Evolutionary conservation across 805 yeast species (phyloP).

Genomic region (Saccharomycopsis sp.): DNA sequence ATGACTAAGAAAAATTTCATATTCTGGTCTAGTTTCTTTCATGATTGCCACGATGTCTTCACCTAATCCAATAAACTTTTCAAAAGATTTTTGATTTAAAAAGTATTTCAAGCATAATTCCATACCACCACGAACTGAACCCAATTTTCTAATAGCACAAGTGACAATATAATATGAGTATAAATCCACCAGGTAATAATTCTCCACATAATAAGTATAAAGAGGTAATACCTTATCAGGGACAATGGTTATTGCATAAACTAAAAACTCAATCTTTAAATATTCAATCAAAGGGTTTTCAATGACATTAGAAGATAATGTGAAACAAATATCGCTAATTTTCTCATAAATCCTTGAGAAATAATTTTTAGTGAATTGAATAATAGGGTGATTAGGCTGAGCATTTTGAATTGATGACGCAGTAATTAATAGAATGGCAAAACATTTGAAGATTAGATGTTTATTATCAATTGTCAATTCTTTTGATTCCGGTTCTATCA

Average conservation of each 20-base stretch:
- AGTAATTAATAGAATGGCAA: background rate
- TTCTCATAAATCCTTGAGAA: conserved; percentile 5
- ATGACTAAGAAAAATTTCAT: background rate
- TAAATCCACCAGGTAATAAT: background rate
- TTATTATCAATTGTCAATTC: conserved; percentile 5
- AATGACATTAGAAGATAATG: background rate
- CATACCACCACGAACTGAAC: background rate
- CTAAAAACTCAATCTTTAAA: conserved; percentile 10
- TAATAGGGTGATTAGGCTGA: conserved; percentile 9
- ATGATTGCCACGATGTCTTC: background rate
- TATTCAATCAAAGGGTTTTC: conserved; percentile 13
- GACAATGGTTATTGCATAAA: conserved; percentile 1
- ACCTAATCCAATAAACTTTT: conserved; percentile 1
- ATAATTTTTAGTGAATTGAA: conserved; percentile 8
- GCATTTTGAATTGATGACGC: conserved; percentile 1
- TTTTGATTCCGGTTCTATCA: conserved; percentile 1
- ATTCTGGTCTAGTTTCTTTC: conserved; percentile 5
- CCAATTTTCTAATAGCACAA: background rate
- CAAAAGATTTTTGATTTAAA: background rate
- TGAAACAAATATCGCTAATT: conserved; percentile 3
- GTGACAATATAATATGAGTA: conserved; percentile 10
- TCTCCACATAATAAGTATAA: background rate
- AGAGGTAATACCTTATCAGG: conserved; percentile 8
- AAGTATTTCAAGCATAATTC: background rate
- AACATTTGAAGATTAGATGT: conserved; percentile 10